A percentile compares a stretch with the other conserved stretches of the same genome.
Evolutionary conservation across 1,284 basidiomycete species (phyloP).

Genomic region (Meripilus lineatus): DNA sequence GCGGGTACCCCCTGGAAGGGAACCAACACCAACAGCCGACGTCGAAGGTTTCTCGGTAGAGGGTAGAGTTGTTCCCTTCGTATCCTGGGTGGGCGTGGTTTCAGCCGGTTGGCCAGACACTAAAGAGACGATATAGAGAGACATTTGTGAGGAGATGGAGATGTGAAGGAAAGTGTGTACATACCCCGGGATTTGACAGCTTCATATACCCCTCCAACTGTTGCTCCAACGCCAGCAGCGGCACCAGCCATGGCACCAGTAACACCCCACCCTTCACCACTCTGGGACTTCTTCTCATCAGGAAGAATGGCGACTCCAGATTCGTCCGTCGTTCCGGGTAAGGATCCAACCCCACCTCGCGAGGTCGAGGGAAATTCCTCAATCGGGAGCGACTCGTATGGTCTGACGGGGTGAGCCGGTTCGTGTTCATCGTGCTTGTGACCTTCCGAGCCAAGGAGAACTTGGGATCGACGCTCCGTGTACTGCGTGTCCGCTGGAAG

Average conservation of each 20-base stretch:
- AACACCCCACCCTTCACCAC: not conserved
- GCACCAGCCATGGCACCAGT: not conserved
- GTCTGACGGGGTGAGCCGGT: no score
- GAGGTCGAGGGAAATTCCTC: no score
- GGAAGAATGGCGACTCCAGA: constrained; percentile 24
- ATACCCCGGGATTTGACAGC: not conserved
- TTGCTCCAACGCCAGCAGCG: not conserved
- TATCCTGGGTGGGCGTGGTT: constrained; percentile 11
- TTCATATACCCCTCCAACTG: not conserved
- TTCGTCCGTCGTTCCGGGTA: constrained; percentile 24
- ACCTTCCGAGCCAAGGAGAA: no score
- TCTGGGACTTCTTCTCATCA: constrained; percentile 16
- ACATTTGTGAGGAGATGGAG: no score
- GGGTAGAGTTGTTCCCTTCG: constrained; percentile 6
- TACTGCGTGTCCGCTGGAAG: not conserved
- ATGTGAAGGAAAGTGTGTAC: no score
- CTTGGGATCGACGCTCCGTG: no score
- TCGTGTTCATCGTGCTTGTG: no score
- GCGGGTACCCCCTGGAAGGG: constrained; percentile 21
- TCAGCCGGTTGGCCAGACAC: not conserved
- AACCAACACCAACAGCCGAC: constrained; percentile 21
- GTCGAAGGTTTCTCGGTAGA: constrained; percentile 12
- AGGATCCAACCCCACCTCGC: constrained; percentile 21
- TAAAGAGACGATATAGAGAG: not conserved
- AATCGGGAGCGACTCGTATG: no score